Evolutionary conservation across 257 asterid species (phyloP), one percentile per base, ranked within the genome.

Genomic region (Nicotiana otophora): DNA sequence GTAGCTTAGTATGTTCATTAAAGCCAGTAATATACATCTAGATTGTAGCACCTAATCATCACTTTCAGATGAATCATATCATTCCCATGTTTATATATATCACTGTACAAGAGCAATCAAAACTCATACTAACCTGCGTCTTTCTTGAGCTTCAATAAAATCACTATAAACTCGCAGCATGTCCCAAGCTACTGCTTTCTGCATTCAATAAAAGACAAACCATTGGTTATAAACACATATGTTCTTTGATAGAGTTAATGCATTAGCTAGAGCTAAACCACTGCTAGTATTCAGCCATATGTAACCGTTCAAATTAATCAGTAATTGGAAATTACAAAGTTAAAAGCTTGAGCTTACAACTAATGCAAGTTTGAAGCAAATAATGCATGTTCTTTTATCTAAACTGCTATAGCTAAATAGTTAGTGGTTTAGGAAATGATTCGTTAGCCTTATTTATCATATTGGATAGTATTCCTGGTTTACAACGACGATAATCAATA

Each of bases 161-260:
- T 93, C 88, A 87, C 90, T 86, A 85, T 96, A 96, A 81, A 96
- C 95, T 88, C 90, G 95, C 89, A 89, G 92, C 99, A 96, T 96
- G 83, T 96, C 99, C 99, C 98, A 93, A 78, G 98, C 98, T 85
- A 93, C 95, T 75, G 99, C 98, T 88, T 93, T 90, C 98, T 96
- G 86, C 77, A 91, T 83, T 70, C 77, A 70, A 42, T 23, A 58
- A 61, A 57, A 11, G 55, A 48, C 26, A 39, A 64, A 34, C 34
- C 76, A 12, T 60, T 58, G n/a, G 48, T 62, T 39, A 54, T 15
- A 78, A 83, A 75, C 77, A 83, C 69, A 82, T 12, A 4, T 17
- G 64, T 81, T 39, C 34, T 64, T 80, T 26, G 33, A 42, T 53
- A 20, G 39, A 26, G 5, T 5, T 33, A 26, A 46, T 48, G 4